Conservation (phyloP, 495 filamentous ascomycete species). For the Xylaria curta region DNA sequence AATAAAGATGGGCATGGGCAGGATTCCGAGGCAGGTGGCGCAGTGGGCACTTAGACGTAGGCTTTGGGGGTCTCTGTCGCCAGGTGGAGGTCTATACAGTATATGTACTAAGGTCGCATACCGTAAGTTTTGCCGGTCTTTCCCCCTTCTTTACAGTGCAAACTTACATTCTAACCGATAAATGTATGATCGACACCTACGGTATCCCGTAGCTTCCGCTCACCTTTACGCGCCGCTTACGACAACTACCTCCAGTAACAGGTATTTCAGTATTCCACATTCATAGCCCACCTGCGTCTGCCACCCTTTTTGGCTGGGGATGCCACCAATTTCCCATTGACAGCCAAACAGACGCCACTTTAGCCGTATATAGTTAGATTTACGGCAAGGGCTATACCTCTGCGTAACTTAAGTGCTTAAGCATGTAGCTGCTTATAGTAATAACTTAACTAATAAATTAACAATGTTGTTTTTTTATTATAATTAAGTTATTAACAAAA, state of each 20-base stretch:
- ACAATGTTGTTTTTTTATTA: too few relatives aligned
- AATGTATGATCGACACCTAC: background rate
- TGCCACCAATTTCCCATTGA: too few relatives aligned
- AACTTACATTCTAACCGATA: background rate
- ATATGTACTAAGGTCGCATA: background rate
- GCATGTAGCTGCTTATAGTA: too few relatives aligned
- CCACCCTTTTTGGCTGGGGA: too few relatives aligned
- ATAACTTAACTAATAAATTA: too few relatives aligned
- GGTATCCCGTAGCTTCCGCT: background rate
- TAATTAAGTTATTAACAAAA: too few relatives aligned
- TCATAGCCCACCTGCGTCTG: too few relatives aligned
- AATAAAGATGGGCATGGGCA: conserved; percentile 10
- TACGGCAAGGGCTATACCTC: too few relatives aligned
- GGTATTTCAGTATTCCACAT: background rate
- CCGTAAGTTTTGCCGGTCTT: background rate
- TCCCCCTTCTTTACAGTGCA: background rate
- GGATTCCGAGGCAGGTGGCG: conserved; percentile 1
- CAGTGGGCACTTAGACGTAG: background rate
- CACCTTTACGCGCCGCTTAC: conserved; percentile 1
- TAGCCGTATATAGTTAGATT: too few relatives aligned
- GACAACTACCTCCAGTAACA: background rate
- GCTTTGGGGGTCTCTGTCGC: background rate
- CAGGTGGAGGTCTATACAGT: background rate
- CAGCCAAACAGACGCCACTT: too few relatives aligned
- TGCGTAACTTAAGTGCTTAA: too few relatives aligned